phyloP scores from a whole-genome alignment of 805 yeast species.

The Saccharomycopsis sp. region DNA sequence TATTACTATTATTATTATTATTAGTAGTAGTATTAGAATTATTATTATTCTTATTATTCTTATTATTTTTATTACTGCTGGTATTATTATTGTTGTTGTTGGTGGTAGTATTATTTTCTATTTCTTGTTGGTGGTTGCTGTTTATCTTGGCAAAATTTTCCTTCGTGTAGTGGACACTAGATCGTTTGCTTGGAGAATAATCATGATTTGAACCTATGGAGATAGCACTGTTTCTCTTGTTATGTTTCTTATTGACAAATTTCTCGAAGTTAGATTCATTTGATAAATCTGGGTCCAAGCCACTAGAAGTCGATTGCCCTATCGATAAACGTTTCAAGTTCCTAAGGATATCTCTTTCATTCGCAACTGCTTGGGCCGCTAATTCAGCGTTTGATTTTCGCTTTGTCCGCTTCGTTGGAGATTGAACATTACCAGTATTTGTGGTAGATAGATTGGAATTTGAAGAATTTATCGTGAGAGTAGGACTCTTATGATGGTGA shows the following conservation, averaged over 20 bases:
- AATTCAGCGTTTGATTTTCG: conserved; percentile 40
- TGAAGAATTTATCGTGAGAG: too few relatives aligned
- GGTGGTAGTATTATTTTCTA: not conserved
- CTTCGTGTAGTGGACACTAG: not conserved
- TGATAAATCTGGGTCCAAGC: conserved; percentile 68
- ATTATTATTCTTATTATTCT: conserved; percentile 5
- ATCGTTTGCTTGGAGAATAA: not conserved
- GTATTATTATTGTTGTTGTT: conserved; percentile 9
- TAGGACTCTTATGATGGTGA: too few relatives aligned
- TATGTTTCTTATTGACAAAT: conserved; percentile 17
- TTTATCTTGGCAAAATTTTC: not conserved
- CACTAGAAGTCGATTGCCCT: conserved; percentile 40
- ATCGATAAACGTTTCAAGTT: conserved; percentile 69
- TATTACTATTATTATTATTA: not conserved
- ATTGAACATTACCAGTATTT: too few relatives aligned
- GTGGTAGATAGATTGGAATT: too few relatives aligned
- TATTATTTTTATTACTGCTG: conserved; percentile 6
- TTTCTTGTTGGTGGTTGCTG: not conserved
- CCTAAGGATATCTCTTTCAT: conserved; percentile 65
- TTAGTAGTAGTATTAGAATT: not conserved
- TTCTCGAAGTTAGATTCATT: conserved; percentile 27
- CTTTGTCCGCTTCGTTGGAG: conserved; percentile 5
- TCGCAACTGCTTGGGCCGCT: conserved; percentile 73
- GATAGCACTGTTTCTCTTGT: conserved; percentile 11
- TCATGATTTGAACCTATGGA: not conserved